phyloP scores from a whole-genome alignment of 306 rosid species.

The Prunus fruticosa region DNA sequence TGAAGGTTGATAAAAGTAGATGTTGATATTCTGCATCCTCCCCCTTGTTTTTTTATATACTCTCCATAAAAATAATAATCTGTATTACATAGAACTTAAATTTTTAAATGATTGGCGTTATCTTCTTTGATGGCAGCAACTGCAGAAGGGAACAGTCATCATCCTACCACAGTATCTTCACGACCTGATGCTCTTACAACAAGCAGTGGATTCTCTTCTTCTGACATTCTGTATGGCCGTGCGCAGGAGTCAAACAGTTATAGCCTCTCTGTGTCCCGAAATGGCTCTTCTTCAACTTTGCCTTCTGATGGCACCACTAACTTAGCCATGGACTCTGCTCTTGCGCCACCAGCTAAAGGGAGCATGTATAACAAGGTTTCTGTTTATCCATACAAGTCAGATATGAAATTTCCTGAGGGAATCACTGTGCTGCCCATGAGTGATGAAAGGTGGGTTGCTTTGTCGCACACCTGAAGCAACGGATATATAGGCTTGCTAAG shows the following conservation, averaged over 20 bases:
- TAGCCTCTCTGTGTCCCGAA: neutral
- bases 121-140: neutral
- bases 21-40: neutral
- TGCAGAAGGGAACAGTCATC: neutral
- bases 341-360: slow-evolving; percentile 18
- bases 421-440: slow-evolving; percentile 35
- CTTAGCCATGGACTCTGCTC: slow-evolving; percentile 10
- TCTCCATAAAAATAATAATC: neutral
- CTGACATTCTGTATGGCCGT: slow-evolving; percentile 16
- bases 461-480: slow-evolving; percentile 2
- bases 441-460: slow-evolving; percentile 58
- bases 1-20: neutral
- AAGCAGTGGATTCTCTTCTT: slow-evolving; percentile 21
- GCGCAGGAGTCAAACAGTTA: slow-evolving; percentile 1
- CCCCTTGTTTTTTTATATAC: neutral
- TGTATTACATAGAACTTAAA: neutral
- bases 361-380: slow-evolving; percentile 6
- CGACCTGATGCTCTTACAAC: slow-evolving; percentile 16
- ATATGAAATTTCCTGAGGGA: slow-evolving; percentile 29
- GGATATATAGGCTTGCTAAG: neutral
- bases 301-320: slow-evolving; percentile 14
- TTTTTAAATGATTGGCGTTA: neutral
- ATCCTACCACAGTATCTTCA: slow-evolving; percentile 11
- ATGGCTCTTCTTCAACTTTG: slow-evolving; percentile 17
- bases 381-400: slow-evolving; percentile 36